Conservation (phyloP, 352 stramenopile genomes). For the Globisporangium heterothallicum region DNA sequence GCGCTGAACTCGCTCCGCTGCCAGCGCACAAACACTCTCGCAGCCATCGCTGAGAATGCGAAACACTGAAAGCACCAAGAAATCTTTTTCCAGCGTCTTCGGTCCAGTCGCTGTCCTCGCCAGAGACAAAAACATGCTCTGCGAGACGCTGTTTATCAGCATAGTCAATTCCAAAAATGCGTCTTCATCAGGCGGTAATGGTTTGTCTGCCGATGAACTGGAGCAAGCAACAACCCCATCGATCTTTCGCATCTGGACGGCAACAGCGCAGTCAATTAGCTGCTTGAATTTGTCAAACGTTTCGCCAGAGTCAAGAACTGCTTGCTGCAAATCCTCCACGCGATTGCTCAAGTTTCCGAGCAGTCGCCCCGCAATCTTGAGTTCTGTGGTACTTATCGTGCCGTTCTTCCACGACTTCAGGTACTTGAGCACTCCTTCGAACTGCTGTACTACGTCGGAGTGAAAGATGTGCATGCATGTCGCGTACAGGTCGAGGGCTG, state of each 20-base stretch:
- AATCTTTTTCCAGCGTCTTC: neutral
- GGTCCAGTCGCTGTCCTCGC: slow-evolving; percentile 1
- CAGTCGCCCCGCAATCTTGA: slow-evolving; percentile 40
- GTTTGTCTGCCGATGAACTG: neutral
- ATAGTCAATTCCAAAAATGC: slow-evolving; percentile 30
- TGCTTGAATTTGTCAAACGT: slow-evolving; percentile 24
- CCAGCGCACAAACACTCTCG: slow-evolving; percentile 4
- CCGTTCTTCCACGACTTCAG: slow-evolving; percentile 31
- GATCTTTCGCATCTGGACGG: slow-evolving; percentile 28
- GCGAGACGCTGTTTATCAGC: slow-evolving; percentile 41
- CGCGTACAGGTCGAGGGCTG: slow-evolving; percentile 43
- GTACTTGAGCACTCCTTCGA: slow-evolving; percentile 35
- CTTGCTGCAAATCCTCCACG: slow-evolving; percentile 27
- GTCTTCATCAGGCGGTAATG: slow-evolving; percentile 7
- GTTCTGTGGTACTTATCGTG: slow-evolving; percentile 24
- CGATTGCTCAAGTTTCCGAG: slow-evolving; percentile 33
- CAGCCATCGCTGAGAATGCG: slow-evolving; percentile 8
- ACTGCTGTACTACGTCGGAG: slow-evolving; percentile 38
- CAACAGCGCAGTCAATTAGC: slow-evolving; percentile 32
- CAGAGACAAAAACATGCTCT: slow-evolving; percentile 25
- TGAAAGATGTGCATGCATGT: slow-evolving; percentile 48
- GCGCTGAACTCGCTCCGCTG: neutral
- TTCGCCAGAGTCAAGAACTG: slow-evolving; percentile 14
- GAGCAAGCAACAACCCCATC: slow-evolving; percentile 1
- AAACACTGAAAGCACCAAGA: slow-evolving; percentile 11